Evolutionary conservation across 1,139 yeast genomes (phyloP).

Genomic region (Tardiomyces blankii): DNA sequence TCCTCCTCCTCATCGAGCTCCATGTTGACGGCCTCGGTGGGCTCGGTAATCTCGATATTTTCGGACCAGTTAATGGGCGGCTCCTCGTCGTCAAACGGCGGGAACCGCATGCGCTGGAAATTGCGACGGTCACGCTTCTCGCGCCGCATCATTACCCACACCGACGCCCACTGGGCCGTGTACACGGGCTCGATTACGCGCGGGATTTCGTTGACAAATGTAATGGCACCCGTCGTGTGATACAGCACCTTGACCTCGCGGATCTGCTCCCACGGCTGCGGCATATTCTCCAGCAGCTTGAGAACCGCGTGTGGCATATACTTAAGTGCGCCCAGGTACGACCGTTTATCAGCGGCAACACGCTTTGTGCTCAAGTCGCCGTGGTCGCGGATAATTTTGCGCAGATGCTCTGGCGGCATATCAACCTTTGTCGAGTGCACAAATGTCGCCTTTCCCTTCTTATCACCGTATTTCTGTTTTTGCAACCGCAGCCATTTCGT

Average conservation of each 20-base stretch:
- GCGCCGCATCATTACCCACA: slow-evolving; percentile 87
- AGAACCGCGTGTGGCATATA: slow-evolving; percentile 93
- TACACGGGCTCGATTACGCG: slow-evolving; percentile 88
- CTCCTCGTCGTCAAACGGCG: slow-evolving; percentile 96
- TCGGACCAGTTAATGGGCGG: slow-evolving; percentile 82
- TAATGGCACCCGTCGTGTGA: slow-evolving; percentile 88
- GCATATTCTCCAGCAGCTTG: slow-evolving; percentile 89
- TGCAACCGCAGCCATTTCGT: slow-evolving; percentile 59
- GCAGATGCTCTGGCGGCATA: slow-evolving; percentile 90
- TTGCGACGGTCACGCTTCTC: slow-evolving; percentile 87
- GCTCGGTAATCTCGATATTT: slow-evolving; percentile 61
- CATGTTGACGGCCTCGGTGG: slow-evolving; percentile 55
- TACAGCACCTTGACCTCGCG: slow-evolving; percentile 83
- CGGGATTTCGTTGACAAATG: slow-evolving; percentile 89
- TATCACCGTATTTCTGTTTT: slow-evolving; percentile 38
- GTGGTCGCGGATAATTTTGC: slow-evolving; percentile 76
- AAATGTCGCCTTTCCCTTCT: slow-evolving; percentile 27
- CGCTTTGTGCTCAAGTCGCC: slow-evolving; percentile 75
- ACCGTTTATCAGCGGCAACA: slow-evolving; percentile 77
- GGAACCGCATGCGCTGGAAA: slow-evolving; percentile 85
- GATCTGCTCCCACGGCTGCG: slow-evolving; percentile 93
- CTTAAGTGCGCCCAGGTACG: slow-evolving; percentile 84
- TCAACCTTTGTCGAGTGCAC: slow-evolving; percentile 59
- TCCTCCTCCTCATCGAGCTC: slow-evolving; percentile 56
- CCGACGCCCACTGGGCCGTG: slow-evolving; percentile 90